phyloP scores from a whole-genome alignment of 1,284 basidiomycete species.

The Apiotrichum siamense region DNA sequence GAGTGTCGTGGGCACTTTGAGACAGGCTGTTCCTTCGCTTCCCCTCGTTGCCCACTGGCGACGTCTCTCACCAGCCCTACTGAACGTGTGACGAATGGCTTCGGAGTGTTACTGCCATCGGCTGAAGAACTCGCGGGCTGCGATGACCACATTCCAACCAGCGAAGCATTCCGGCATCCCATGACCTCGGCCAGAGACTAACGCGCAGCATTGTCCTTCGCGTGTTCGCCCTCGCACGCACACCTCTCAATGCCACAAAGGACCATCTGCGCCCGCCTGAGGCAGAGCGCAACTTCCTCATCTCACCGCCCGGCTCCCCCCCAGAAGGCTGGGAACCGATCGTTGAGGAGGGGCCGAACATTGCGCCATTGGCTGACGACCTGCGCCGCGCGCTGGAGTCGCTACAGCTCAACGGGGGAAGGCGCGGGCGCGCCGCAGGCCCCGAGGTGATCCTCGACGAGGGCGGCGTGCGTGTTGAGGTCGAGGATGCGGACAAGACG shows the following conservation, averaged over 20 bases:
- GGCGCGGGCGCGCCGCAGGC: conserved; percentile 12
- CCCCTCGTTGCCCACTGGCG: too few relatives aligned
- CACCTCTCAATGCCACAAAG: conserved; percentile 50
- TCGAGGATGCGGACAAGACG: conserved; percentile 34
- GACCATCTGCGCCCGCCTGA: conserved; percentile 65
- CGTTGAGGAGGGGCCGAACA: conserved; percentile 85
- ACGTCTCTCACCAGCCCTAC: too few relatives aligned
- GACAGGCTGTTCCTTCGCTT: too few relatives aligned
- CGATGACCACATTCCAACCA: too few relatives aligned
- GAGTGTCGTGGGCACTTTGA: too few relatives aligned
- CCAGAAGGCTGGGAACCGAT: conserved; percentile 95
- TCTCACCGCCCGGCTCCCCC: conserved; percentile 96
- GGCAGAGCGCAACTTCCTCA: conserved; percentile 87
- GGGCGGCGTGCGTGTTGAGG: conserved; percentile 38
- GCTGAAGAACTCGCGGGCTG: neutral
- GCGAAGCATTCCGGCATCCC: too few relatives aligned
- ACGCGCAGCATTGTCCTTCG: conserved; percentile 56
- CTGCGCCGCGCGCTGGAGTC: conserved; percentile 68
- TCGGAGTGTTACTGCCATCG: too few relatives aligned
- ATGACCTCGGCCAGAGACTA: too few relatives aligned
- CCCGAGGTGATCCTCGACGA: conserved; percentile 40
- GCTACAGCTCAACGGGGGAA: conserved; percentile 39
- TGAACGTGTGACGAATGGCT: too few relatives aligned
- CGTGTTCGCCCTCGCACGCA: conserved; percentile 72
- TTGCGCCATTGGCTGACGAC: conserved; percentile 78